These are phyloP conservation scores for Phytophthora citricola DNA, from an alignment of 352 stramenopile genomes.

Conservation along the genomic window DNA sequence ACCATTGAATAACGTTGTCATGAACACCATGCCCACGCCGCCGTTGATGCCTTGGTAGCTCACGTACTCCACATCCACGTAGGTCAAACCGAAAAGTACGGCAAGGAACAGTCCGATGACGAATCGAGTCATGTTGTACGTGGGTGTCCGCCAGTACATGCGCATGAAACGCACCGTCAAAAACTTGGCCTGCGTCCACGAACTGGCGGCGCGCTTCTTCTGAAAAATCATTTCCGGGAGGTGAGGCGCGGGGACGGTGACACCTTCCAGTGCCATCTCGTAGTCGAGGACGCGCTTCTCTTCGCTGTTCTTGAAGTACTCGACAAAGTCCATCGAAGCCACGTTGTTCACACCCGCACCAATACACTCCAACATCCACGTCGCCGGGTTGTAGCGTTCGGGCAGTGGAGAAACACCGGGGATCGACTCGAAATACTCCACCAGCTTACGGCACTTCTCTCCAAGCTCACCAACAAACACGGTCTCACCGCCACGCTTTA, in stretches of 20 bases:
- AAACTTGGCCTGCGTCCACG: conserved; percentile 31
- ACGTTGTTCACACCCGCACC: conserved; percentile 71
- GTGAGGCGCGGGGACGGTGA: conserved; percentile 22
- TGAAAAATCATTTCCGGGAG: conserved; percentile 34
- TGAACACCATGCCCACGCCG: conserved; percentile 79
- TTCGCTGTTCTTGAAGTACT: conserved; percentile 28
- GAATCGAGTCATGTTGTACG: conserved; percentile 83
- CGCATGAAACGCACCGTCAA: conserved; percentile 39
- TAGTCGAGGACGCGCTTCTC: conserved; percentile 23
- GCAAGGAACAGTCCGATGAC: conserved; percentile 43
- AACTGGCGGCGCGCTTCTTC: conserved; percentile 36
- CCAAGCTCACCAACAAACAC: conserved; percentile 46
- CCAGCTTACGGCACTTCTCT: conserved; percentile 33
- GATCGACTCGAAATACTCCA: conserved; percentile 34
- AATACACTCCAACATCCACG: conserved; percentile 35
- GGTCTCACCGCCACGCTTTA: conserved; percentile 56
- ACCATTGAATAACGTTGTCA: conserved; percentile 65
- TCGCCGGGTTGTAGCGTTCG: conserved; percentile 37
- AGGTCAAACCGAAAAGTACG: conserved; percentile 23
- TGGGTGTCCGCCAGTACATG: conserved; percentile 85
- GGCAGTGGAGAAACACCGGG: conserved; percentile 43
- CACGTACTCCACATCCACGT: conserved; percentile 33
- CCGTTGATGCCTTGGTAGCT: conserved; percentile 39
- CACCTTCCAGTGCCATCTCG: conserved; percentile 33
- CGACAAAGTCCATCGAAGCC: conserved; percentile 59